Base-by-base conservation (phyloP, 441 rosid species). In the Gossypium aridum region DNA sequence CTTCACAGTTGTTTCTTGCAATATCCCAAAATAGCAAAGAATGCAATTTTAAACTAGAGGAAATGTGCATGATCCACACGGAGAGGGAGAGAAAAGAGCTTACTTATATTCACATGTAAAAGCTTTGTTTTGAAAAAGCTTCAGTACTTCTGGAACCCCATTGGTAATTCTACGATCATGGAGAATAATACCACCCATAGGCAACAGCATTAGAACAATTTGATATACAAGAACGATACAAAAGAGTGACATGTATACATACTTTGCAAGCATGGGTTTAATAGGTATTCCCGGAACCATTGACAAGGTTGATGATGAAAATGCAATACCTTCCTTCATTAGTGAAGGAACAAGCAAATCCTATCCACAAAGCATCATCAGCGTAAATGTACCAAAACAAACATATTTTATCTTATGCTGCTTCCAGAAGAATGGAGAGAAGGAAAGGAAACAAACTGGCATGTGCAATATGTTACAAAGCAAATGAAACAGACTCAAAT, bases 181-280 rank as follows among this genome's bases (percentile, higher is more conserved):
- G 16, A 12, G 64, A 65, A 63, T 19, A 74, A 25, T 20, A 71
- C 31, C 68, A 61, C 60, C 22, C 76, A 66, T 45, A 64, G 79
- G 71, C 28, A 23, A 68, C 64, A 37, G 47, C 71, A 83, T 45
- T 59, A 77, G 71, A 19, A 76, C 25, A 70, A 23, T 57, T 26
- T 4, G 31, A 47, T 34, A 31, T 23, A 67, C 17, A 4, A 60
- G 47, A 72, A 55, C 56, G 62, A 68, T 67, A 71, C 61, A 63
- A 78, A 45, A 19, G 64, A 61, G 74, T 19, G 54, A 39, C 73
- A 69, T 14, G 59, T 68, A 76, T 13, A 75, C 70, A 71, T 90
- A 94, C 98, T 85, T 92, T 71, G 97, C 97, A 54, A 94, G 98
- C 97, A 94, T 92, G 54, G 95, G 95, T 86, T 91, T 92, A 23